Percentiles rank a stretch among this genome's conserved stretches.
Conservation (phyloP, 148 eudicot genomes). For the Heliamphora exappendiculata region DNA sequence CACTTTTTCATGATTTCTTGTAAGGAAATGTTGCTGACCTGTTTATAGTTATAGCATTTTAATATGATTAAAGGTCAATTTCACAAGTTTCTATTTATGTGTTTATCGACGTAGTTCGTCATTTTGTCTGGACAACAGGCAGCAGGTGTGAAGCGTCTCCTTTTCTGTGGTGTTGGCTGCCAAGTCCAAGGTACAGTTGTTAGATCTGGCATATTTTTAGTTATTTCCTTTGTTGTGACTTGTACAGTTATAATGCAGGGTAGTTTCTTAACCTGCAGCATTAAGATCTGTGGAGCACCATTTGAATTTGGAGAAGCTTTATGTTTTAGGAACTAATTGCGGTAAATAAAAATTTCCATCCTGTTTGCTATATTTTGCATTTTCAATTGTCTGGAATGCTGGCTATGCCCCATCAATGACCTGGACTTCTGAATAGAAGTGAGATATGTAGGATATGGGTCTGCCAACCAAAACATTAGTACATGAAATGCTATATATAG, state of each 20-base stretch:
- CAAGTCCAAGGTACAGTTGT: constrained; percentile 81
- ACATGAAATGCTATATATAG: neutral
- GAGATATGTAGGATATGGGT: neutral
- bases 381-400: neutral
- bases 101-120: neutral
- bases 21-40: no score
- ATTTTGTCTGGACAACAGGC: constrained; percentile 45
- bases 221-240: constrained; percentile 40
- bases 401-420: neutral
- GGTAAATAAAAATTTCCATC: constrained; percentile 36
- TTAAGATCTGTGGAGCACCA: constrained; percentile 89
- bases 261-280: constrained; percentile 73
- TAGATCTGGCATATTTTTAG: constrained; percentile 9
- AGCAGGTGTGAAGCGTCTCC: constrained; percentile 93
- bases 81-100: neutral
- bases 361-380: neutral
- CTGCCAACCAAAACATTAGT: neutral
- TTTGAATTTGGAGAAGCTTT: constrained; percentile 89
- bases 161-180: constrained; percentile 97
- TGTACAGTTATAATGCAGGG: constrained; percentile 68
- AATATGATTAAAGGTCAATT: no score
- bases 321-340: constrained; percentile 93
- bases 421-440: neutral
- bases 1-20: neutral
- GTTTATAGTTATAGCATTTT: neutral